Conservation (phyloP, 2,329 filamentous ascomycete genomes). For the Cladophialophora yegresii region DNA sequence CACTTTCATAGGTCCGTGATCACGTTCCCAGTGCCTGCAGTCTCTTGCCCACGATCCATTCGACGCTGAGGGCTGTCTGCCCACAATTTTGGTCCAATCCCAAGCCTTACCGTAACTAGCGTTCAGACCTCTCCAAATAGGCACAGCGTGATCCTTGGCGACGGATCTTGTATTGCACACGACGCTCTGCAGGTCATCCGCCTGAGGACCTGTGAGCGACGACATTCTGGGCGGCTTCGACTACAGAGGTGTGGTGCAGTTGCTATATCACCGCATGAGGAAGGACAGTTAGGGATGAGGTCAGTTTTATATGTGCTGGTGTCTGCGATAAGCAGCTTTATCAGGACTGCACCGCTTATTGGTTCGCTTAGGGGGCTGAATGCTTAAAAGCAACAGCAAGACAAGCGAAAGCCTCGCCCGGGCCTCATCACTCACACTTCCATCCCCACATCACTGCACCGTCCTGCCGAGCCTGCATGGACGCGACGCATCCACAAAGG, state of each 20-base stretch:
- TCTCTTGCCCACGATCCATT: background rate
- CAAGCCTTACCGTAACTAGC: background rate
- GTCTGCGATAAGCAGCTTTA: conserved; percentile 1
- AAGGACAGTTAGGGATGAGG: conserved; percentile 2
- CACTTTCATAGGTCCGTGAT: background rate
- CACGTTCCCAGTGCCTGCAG: background rate
- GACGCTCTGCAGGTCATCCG: background rate
- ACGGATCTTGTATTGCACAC: background rate
- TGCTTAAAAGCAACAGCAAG: conserved; percentile 4
- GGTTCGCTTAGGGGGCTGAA: background rate
- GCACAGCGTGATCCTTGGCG: background rate
- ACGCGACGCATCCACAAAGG: background rate
- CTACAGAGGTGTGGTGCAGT: background rate
- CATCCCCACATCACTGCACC: conserved; percentile 4
- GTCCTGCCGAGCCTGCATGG: no score
- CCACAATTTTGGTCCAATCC: background rate
- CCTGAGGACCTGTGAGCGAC: background rate
- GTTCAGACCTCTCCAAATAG: background rate
- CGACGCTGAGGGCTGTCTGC: background rate
- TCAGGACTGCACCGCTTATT: background rate
- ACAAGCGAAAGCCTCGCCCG: background rate
- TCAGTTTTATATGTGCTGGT: background rate
- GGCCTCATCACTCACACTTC: background rate
- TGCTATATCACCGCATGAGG: background rate
- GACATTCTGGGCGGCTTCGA: background rate